Evolutionary conservation across 139 green algal species (phyloP), one percentile per base, ranked within the genome.

Genomic region (Closterium sp.): DNA sequence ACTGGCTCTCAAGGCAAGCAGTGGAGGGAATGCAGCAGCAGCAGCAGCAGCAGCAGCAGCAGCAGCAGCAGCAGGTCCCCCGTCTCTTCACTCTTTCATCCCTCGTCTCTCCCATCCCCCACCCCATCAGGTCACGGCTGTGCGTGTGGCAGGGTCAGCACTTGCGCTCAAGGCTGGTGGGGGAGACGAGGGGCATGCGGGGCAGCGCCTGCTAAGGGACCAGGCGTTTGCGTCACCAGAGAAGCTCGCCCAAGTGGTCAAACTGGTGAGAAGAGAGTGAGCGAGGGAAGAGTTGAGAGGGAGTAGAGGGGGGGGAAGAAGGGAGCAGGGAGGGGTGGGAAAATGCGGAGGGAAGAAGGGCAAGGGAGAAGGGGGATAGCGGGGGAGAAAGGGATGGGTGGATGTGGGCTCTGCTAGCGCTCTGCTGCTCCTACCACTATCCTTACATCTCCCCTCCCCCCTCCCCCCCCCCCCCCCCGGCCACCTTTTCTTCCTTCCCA

Each of bases 221-320:
- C 96, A 98, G 93, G 98, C 98, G 0, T 99, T 99, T 96, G 98
- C 97, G 1, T 94, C 96, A 0, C 94, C 96, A 4, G 95, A 96
- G 69, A 96, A 97, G 90, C 84, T 87, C 16, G 84, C 84, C 4
- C 33, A 87, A 87, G 84, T 34, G 33, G 33, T 34, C 16, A 34
- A 87, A 34, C 84, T 25, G 33, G 33, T 87, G 84, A 69, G n/a
- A n/a, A n/a, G n/a, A n/a, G n/a, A n/a, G n/a, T n/a, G n/a, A n/a
- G n/a, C n/a, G n/a, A n/a, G n/a, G n/a, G n/a, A n/a, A n/a, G n/a
- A n/a, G 85, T 33, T 28, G 21, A 28, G 16, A 16, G 21, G 16
- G 33, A 88, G 21, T 28, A 88, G 33, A 21, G 16, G 85, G 33
- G 33, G 85, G 31, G 19, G 19, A 86, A 28, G 9, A 19, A 9